phyloP scores from a whole-genome alignment of 2,329 filamentous ascomycete genomes.

The Neurospora crassa region DNA sequence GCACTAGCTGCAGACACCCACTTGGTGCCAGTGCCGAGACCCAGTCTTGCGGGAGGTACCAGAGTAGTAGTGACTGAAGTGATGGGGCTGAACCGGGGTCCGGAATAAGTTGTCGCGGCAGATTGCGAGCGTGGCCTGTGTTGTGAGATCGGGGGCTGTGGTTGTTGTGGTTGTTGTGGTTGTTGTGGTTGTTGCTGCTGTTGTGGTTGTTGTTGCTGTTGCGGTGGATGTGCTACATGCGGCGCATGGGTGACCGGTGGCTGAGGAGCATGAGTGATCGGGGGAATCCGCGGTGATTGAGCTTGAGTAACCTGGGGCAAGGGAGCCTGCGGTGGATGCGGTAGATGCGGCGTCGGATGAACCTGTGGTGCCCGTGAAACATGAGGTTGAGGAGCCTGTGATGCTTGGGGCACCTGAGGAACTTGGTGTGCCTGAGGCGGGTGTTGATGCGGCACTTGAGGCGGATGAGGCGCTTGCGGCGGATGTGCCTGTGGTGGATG shows the following conservation, averaged over 20 bases:
- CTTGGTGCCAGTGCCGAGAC: constrained; percentile 38
- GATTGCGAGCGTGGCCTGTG: not conserved
- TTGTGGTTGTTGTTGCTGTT: constrained; percentile 13
- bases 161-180: constrained; percentile 7
- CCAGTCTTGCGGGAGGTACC: constrained; percentile 5
- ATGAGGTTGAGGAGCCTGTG: not conserved
- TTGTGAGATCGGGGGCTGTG: constrained; percentile 15
- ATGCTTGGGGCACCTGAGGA: not conserved
- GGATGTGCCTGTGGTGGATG: constrained; percentile 1
- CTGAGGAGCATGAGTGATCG: not conserved
- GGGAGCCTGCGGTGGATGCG: not conserved
- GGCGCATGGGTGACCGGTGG: not conserved
- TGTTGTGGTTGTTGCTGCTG: constrained; percentile 10
- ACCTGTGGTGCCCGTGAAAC: not conserved
- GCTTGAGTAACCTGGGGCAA: not conserved
- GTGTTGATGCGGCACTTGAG: not conserved
- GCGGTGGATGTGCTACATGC: constrained; percentile 12
- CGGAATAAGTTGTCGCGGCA: not conserved
- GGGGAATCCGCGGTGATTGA: not conserved
- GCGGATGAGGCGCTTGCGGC: constrained; percentile 4
- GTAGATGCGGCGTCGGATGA: not conserved
- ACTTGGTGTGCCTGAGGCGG: not conserved
- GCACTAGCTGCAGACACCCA: constrained; percentile 49
- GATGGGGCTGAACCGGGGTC: constrained; percentile 20
- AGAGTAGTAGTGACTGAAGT: constrained; percentile 11